Evolutionary conservation across 2,329 filamentous ascomycete genomes (phyloP), one percentile per base, ranked within the genome.

Genomic region (Trichoderma sp.): DNA sequence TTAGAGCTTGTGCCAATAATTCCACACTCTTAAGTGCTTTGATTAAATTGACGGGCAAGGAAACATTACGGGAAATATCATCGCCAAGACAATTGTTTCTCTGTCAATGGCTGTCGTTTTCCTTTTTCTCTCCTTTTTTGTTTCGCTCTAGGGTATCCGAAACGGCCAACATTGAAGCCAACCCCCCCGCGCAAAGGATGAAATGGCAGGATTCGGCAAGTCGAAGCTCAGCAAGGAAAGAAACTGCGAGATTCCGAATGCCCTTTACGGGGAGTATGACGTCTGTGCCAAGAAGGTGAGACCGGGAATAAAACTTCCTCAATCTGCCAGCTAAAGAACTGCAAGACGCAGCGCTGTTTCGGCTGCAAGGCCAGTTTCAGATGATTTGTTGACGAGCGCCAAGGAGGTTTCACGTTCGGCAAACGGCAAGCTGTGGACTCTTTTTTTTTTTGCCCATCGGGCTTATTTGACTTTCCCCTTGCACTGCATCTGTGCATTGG

Each of bases 211-310:
- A 27, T 19, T 53, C 25, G 59, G 59, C 32, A 19, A 25, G 22
- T 27, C 17, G 37, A 60, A 37, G 25, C 1, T 32, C 27, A 34
- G 0, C 27, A 29, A 59, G 25, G 35, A 8, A 32, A 9, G 9
- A 17, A 5, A n/a, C 29, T 35, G 10, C 45, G 10, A 52, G 52
- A 59, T 48, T 60, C 57, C 17, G 0, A 45, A 45, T 45, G 39
- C 37, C 17, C 57, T 45, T 60, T 15, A 5, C 15, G n/a, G 2
- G n/a, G 19, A 17, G 7, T 34, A 60, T 60, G 64, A 60, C 54
- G 56, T 61, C 63, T 39, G 17, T 54, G 48, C 64, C 56, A 67
- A 67, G 42, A 59, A 58, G 45, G 19, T 53, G 64, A 67, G 48
- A 53, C 57, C 56, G 64, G 64, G 48, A 60, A 45, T 54, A 45